Evolutionary conservation across 2,329 filamentous ascomycete species (phyloP), one percentile per base, ranked within the genome.

Genomic region (Helotiales sp.): DNA sequence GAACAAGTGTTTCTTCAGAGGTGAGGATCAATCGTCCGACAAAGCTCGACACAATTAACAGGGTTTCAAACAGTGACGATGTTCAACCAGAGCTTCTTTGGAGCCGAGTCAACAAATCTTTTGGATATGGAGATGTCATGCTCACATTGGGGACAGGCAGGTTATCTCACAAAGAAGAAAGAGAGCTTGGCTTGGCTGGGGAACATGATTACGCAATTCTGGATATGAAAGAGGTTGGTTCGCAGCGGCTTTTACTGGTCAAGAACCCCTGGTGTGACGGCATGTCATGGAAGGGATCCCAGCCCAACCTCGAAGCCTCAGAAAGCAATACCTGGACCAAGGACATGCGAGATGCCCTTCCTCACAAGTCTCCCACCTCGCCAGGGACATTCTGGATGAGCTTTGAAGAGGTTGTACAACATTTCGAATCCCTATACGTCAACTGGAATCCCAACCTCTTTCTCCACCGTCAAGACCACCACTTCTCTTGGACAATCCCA

Each of bases 231-330:
- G 86, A 90, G 60, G 78, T 79, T 2, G 79, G 81, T 3, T 82
- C 82, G 1, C 83, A 83, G 61, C 84, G 86, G 24, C 81, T 88
- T 52, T 78, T 98, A 52, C 79, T 97, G 0, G 82, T 99, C 63
- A 99, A 99, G 74, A 99, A 99, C 68, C 95, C 95, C 2, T 99
- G 95, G 95, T 89, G 89, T 52, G 87, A 93, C 69, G 91, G 91
- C 3, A 85, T 87, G 42, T 82, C 86, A 6, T 92, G 88, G 88
- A 86, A 83, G 62, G 87, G 85, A 1, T 34, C 79, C 13, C 54
- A 59, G 29, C 34, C 56, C 52, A 46, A 9, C 19, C 34, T 54
- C 12, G 52, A 57, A 25, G 50, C 46, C 29, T 25, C 54, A 24
- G 36, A 48, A 2, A 12, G 31, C 15, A 29, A 60, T 29, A 52